phyloP scores from a whole-genome alignment of 1,284 basidiomycete genomes.

The Phaffia rhodozyma region DNA sequence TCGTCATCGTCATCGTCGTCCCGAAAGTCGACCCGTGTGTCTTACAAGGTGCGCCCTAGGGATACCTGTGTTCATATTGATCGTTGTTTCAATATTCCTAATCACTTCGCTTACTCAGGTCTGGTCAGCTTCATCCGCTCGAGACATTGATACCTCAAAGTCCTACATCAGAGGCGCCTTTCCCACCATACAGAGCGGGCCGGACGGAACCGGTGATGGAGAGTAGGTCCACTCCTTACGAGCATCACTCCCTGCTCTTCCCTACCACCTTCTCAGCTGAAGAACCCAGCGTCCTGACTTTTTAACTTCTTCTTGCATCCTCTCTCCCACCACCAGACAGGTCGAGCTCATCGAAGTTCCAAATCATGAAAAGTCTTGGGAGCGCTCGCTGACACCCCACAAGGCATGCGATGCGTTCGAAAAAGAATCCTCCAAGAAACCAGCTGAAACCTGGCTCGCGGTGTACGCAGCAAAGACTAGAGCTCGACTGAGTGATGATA shows the following conservation, averaged over 20 bases:
- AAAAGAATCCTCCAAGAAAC: conserved; percentile 34
- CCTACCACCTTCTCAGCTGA: neutral
- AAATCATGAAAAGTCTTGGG: conserved; percentile 37
- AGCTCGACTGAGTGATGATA: conserved; percentile 25
- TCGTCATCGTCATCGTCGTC: neutral
- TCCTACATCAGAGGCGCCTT: conserved; percentile 37
- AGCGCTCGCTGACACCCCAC: conserved; percentile 36
- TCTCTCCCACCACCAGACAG: no score
- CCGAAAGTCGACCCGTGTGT: conserved; percentile 13
- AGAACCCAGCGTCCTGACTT: no score
- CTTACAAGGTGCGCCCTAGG: conserved; percentile 25
- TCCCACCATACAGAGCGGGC: conserved; percentile 34
- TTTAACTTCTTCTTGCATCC: no score
- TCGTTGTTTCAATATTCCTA: neutral
- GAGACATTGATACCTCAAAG: conserved; percentile 36
- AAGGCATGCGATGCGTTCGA: conserved; percentile 38
- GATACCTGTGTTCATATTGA: no score
- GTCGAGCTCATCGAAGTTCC: conserved; percentile 34
- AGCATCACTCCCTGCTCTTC: neutral
- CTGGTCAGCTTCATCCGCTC: conserved; percentile 34
- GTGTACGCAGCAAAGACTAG: conserved; percentile 30
- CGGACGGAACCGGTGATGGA: conserved; percentile 35
- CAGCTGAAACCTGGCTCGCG: conserved; percentile 33
- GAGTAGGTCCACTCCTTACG: conserved; percentile 25
- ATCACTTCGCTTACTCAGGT: conserved; percentile 21